A percentile compares a stretch with the other conserved stretches of the same genome.
phyloP scores from a whole-genome alignment of 345 rosid species.

The Citrus sinensis region DNA sequence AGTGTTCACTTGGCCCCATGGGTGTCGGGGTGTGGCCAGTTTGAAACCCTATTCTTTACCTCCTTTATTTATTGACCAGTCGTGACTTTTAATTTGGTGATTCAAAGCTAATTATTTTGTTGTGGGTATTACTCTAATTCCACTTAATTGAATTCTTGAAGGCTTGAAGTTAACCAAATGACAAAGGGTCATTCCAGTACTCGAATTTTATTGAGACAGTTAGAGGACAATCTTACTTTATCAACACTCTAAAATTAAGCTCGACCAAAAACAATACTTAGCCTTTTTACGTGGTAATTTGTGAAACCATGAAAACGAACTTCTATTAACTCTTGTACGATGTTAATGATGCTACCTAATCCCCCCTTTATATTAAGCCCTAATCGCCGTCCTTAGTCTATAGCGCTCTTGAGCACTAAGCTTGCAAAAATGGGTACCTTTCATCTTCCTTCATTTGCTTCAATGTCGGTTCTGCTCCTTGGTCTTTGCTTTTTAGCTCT shows the following conservation, averaged over 20 bases:
- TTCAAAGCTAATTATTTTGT: background rate
- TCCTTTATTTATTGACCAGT: background rate
- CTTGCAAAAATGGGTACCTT: constrained; percentile 18
- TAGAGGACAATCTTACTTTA: constrained; percentile 39
- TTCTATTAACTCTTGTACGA: background rate
- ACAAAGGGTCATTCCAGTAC: constrained; percentile 6
- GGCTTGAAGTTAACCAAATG: background rate
- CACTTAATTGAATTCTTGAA: background rate
- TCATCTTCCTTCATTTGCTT: constrained; percentile 3
- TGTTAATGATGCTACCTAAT: constrained; percentile 28
- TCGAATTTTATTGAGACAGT: constrained; percentile 5
- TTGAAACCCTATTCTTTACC: background rate
- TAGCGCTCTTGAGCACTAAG: background rate
- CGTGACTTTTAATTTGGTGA: background rate
- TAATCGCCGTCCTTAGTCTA: background rate
- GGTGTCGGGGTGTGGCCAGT: too few species aligned
- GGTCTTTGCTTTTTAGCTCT: constrained; percentile 14
- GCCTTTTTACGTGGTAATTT: background rate
- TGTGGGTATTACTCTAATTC: background rate
- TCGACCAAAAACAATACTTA: constrained; percentile 33
- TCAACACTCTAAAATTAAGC: constrained; percentile 60
- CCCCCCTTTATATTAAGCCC: constrained; percentile 20
- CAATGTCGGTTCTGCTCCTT: constrained; percentile 14
- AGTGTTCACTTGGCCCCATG: background rate
- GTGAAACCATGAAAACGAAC: background rate